These are phyloP conservation scores for Prillingera fragicola DNA, from an alignment of 1,284 basidiomycete species.

Conservation along the genomic window DNA sequence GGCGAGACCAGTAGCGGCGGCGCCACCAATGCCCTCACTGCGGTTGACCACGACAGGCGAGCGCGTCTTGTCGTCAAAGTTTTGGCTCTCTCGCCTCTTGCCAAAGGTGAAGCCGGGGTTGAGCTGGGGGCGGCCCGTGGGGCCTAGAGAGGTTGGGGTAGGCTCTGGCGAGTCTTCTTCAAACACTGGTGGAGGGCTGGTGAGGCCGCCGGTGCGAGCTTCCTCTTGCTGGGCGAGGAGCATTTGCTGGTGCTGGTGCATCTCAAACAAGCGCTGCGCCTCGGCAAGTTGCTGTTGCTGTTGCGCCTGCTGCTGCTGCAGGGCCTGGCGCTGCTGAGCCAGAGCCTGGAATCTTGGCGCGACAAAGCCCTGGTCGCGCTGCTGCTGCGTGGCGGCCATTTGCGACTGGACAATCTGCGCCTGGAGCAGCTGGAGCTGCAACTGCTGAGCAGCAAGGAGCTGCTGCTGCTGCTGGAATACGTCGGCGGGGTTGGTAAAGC, in stretches of 20 bases:
- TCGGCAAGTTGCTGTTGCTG: conserved; percentile 39
- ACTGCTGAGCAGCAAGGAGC: conserved; percentile 37
- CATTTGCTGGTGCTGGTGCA: conserved; percentile 35
- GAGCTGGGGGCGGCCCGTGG: conserved; percentile 77
- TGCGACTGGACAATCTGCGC: conserved; percentile 38
- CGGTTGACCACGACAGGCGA: conserved; percentile 30
- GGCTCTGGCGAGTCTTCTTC: conserved; percentile 42
- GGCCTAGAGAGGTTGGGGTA: conserved; percentile 52
- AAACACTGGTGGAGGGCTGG: conserved; percentile 39
- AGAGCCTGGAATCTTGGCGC: conserved; percentile 81
- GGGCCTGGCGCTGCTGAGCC: conserved; percentile 57
- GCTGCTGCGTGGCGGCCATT: conserved; percentile 21
- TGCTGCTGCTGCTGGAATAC: conserved; percentile 39
- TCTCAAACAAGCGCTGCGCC: conserved; percentile 36
- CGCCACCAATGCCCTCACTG: conserved; percentile 38
- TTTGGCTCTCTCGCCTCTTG: conserved; percentile 41
- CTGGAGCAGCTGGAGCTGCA: conserved; percentile 43
- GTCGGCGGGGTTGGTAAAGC: conserved; percentile 26
- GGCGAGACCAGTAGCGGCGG: conserved; percentile 39
- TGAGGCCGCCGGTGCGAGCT: conserved; percentile 19
- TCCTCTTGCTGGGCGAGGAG: conserved; percentile 23
- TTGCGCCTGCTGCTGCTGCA: conserved; percentile 54
- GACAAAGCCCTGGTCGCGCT: conserved; percentile 55
- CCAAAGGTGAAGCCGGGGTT: conserved; percentile 86
- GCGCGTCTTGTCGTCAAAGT: conserved; percentile 8